Percentiles rank a stretch among this genome's conserved stretches.
Evolutionary conservation across 768 basidiomycete species (phyloP).

Genomic region (Amanita inopinata): DNA sequence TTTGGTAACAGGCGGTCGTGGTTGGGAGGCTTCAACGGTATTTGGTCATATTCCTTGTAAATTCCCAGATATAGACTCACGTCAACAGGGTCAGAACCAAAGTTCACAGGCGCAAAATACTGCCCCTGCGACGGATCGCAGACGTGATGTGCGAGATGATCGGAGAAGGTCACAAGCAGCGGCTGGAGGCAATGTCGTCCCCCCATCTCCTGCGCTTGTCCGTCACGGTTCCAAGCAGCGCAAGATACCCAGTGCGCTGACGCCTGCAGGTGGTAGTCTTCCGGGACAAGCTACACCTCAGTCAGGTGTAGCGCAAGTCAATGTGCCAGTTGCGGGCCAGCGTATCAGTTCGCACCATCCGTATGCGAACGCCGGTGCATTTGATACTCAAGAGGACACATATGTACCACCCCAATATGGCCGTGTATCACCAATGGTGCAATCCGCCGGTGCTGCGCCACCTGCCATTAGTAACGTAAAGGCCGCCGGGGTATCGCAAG

Average conservation of each 20-base stretch:
- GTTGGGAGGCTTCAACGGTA: conserved; percentile 84
- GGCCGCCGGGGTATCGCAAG: conserved; percentile 56
- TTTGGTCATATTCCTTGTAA: conserved; percentile 18
- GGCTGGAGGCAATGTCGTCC: conserved; percentile 40
- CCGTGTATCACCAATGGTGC: conserved; percentile 77
- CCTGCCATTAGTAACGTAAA: conserved; percentile 68
- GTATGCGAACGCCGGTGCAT: conserved; percentile 61
- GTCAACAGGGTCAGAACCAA: conserved; percentile 48
- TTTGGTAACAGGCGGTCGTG: conserved; percentile 61
- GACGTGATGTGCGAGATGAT: conserved; percentile 56
- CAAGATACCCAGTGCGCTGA: conserved; percentile 49
- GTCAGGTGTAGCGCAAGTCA: conserved; percentile 66
- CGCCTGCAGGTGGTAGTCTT: conserved; percentile 37
- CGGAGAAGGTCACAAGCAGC: conserved; percentile 55
- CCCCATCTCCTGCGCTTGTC: conserved; percentile 73
- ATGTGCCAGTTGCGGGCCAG: conserved; percentile 54
- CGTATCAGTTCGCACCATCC: conserved; percentile 51
- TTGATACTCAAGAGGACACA: conserved; percentile 45
- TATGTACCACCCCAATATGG: conserved; percentile 59
- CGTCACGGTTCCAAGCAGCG: conserved; percentile 68
- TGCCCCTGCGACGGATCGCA: conserved; percentile 42
- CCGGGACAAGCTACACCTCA: conserved; percentile 59
- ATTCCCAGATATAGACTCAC: conserved; percentile 5
- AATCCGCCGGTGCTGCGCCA: conserved; percentile 55
- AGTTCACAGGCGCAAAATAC: conserved; percentile 57